Base-by-base conservation (phyloP, 345 rosid species). In the Cardamine chenopodiifolia region DNA sequence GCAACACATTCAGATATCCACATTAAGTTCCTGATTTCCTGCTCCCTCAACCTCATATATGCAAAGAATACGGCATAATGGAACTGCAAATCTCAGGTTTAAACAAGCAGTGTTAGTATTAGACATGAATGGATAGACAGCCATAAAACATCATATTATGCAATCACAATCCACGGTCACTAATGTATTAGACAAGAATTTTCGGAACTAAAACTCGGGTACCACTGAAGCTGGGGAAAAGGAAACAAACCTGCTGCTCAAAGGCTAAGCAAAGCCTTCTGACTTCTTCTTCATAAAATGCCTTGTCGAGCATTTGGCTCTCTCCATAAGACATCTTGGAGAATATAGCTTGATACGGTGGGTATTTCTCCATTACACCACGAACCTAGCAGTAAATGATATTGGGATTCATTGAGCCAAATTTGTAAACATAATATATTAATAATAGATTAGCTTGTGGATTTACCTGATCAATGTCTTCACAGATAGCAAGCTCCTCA, bases 1-100 rank as follows among this genome's bases (percentile, higher is more conserved):
- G 99, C 99, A 68, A 95, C 99, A 63, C 99, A 95, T 72, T 95
- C 98, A 0, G 97, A 92, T 72, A 95, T 88, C 99, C 99, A 95
- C 99, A 90, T 95, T 79, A 95, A 79, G 73, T 95, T 95, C 84
- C 99, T 86, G 68, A 92, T 90, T 91, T 95, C 99, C 79, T 95
- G 99, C 91, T 95, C 98, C 59, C 96, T 86, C 86, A 95, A 80
- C 81, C 97, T 92, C 89, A 95, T 88, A 83, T 95, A 95, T n/a
- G 98, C 91, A 3, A 95, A 95, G 91, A 92, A 95, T 22, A 95
- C 99, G 0, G 70, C 97, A 9, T 88, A 95, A 81, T 95, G 99
- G 76, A 95, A 95, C 99, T 92, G 90, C 87, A 65, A 55, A 34
- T 34, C 13, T 53, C 66, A 53, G 20, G 64, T 66, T 74, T 65